A percentile compares a stretch with the other conserved stretches of the same genome.
These are phyloP conservation scores for Fusarium sp. DNA, from an alignment of 2,329 filamentous ascomycete species.

Conservation along the genomic window DNA sequence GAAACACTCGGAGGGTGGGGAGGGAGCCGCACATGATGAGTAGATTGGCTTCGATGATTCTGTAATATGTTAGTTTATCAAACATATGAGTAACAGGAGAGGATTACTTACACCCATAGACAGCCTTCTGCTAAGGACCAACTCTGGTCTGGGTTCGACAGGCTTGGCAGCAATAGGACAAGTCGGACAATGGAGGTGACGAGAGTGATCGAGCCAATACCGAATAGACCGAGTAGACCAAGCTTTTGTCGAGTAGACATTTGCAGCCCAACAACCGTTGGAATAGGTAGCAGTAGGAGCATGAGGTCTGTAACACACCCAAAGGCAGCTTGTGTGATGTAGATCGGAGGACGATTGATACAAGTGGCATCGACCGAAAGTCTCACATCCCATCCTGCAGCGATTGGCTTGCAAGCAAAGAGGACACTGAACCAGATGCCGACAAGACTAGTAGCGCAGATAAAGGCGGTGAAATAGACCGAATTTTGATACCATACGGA, in stretches of 20 bases:
- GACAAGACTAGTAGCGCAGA: constrained; percentile 4
- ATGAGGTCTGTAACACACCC: constrained; percentile 22
- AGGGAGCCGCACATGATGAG: constrained; percentile 22
- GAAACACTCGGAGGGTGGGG: constrained; percentile 15
- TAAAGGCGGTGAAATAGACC: constrained; percentile 5
- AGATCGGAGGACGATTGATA: constrained; percentile 20
- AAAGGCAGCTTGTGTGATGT: constrained; percentile 21
- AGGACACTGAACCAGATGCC: constrained; percentile 24
- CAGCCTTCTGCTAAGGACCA: constrained; percentile 24
- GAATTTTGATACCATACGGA: constrained; percentile 22
- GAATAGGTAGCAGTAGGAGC: neutral
- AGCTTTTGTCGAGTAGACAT: constrained; percentile 18
- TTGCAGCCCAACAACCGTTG: constrained; percentile 2
- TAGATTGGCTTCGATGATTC: constrained; percentile 18
- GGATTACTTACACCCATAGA: constrained; percentile 15
- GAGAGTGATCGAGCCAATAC: constrained; percentile 16
- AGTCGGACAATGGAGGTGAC: constrained; percentile 18
- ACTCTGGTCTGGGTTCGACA: constrained; percentile 14
- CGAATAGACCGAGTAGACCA: constrained; percentile 6
- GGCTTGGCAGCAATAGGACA: constrained; percentile 6
- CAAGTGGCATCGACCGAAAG: neutral
- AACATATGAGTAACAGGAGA: accelerated
- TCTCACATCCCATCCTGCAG: constrained; percentile 16
- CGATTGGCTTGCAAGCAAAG: constrained; percentile 10
- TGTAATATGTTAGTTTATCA: neutral